Evolutionary conservation across 2,329 filamentous ascomycete species (phyloP).

Genomic region (Pseudopithomyces chartarum): DNA sequence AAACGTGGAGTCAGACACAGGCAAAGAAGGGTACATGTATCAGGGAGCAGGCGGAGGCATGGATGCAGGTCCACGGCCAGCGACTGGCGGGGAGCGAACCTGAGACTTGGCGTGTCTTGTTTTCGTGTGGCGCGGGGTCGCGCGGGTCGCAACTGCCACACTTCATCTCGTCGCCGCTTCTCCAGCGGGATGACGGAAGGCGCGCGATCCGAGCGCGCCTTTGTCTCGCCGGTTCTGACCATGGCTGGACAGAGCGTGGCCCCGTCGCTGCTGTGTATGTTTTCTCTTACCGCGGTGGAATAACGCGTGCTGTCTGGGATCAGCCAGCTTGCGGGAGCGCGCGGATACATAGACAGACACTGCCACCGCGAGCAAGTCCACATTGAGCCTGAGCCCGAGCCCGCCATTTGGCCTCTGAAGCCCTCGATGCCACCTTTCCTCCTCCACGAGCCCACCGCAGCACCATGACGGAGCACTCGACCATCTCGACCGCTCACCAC

Average conservation of each 20-base stretch:
- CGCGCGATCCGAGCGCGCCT: constrained; percentile 2
- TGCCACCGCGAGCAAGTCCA: constrained; percentile 13
- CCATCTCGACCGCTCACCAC: constrained; percentile 7
- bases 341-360: constrained; percentile 16
- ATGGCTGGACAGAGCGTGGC: neutral
- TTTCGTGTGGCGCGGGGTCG: neutral
- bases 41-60: neutral
- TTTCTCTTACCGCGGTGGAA: neutral
- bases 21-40: too few species aligned
- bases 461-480: constrained; percentile 25
- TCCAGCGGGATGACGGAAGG: constrained; percentile 11
- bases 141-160: constrained; percentile 8
- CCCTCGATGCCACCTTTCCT: neutral
- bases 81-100: neutral
- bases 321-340: constrained; percentile 10
- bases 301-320: neutral
- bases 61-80: neutral
- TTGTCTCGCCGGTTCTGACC: neutral
- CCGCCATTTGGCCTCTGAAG: neutral
- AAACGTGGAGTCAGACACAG: neutral
- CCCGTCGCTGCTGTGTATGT: neutral
- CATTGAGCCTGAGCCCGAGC: constrained; percentile 6
- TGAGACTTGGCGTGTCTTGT: neutral
- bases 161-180: constrained; percentile 6
- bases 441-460: constrained; percentile 11